These are phyloP conservation scores for Neonectria faginata DNA, from an alignment of 2,329 filamentous ascomycete genomes.

Conservation along the genomic window DNA sequence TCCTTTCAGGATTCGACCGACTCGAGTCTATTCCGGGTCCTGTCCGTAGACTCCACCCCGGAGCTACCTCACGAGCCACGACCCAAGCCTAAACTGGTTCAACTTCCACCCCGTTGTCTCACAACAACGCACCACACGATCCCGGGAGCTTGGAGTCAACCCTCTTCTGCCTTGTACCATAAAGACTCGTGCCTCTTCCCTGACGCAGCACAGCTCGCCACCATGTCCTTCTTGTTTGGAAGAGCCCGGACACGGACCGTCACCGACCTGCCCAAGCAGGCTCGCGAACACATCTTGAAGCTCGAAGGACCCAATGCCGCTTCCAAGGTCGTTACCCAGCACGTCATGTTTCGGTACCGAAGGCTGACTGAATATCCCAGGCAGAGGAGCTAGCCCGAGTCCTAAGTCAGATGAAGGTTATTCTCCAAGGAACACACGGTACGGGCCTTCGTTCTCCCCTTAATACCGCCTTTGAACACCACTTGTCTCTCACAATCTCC, in stretches of 20 bases:
- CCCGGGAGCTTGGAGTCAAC: neutral
- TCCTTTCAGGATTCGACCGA: neutral
- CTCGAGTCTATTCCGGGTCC: neutral
- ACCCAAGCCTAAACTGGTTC: neutral
- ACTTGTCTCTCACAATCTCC: neutral
- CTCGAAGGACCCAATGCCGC: conserved; percentile 62
- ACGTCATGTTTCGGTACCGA: neutral
- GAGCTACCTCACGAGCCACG: conserved; percentile 1
- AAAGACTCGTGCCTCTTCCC: neutral
- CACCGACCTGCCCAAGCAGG: conserved; percentile 67
- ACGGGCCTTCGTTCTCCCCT: conserved; percentile 43
- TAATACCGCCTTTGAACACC: neutral
- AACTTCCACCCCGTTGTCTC: neutral
- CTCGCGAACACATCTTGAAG: conserved; percentile 64
- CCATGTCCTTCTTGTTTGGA: conserved; percentile 69
- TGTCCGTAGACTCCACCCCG: neutral
- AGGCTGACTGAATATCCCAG: conserved; percentile 57
- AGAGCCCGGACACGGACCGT: conserved; percentile 64
- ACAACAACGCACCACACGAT: neutral
- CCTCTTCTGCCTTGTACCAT: neutral
- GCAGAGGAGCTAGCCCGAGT: conserved; percentile 89
- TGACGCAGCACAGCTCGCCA: conserved; percentile 12
- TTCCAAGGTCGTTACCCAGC: conserved; percentile 56
- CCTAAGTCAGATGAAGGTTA: conserved; percentile 89
- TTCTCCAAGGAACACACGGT: conserved; percentile 95